Percentiles rank a stretch among this genome's conserved stretches.
Evolutionary conservation across 345 rosid species (phyloP).

Genomic region (Turnera subulata): DNA sequence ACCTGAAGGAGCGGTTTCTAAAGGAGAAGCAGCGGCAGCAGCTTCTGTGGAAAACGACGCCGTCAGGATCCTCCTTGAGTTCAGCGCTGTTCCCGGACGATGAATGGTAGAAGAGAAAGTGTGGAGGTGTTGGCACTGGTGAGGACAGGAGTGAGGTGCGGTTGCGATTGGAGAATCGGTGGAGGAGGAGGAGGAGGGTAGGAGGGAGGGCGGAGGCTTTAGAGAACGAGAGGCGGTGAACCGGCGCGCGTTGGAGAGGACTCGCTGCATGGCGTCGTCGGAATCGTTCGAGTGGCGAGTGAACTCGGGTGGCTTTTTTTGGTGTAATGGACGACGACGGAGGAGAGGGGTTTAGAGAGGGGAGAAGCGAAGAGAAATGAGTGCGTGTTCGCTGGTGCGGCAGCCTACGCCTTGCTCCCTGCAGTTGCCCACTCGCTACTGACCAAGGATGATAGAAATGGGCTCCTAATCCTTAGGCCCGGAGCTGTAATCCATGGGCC

Average conservation of each 20-base stretch:
- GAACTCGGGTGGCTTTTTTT: no score
- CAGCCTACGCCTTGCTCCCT: conserved; percentile 10
- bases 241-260: conserved; percentile 37
- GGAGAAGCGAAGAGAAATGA: conserved; percentile 3
- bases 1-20: not conserved
- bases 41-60: not conserved
- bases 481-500: no score
- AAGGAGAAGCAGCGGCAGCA: not conserved
- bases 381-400: not conserved
- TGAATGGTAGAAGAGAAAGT: no score
- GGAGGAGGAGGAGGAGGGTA: conserved; percentile 18
- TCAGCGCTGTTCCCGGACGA: not conserved
- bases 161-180: conserved; percentile 13
- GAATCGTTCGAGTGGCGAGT: not conserved
- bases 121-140: not conserved
- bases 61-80: not conserved
- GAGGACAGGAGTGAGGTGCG: conserved; percentile 9
- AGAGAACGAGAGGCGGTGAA: conserved; percentile 27
- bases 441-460: no score
- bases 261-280: conserved; percentile 29
- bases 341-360: not conserved
- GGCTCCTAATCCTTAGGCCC: no score
- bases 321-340: not conserved
- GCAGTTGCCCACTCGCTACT: not conserved
- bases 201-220: conserved; percentile 22